Base-by-base conservation (phyloP, 179 eudicot species). In the Gypsophila paniculata region DNA sequence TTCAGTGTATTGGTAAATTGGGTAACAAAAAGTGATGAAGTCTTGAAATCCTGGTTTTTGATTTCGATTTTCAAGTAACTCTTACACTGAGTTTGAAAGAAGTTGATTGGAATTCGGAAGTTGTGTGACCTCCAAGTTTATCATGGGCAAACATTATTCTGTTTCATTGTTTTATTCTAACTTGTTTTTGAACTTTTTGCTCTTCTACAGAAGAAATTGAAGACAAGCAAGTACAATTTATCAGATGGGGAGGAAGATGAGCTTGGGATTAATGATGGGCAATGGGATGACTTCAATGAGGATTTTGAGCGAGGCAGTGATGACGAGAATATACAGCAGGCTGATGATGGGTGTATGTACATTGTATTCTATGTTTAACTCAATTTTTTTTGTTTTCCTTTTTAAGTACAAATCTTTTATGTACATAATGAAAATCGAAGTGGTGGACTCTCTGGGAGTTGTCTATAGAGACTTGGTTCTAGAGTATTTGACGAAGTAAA, bases 221-320 rank as follows among this genome's bases (percentile, higher is more conserved):
- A 93, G 87, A 85, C 86, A 32, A 85, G 81, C 89, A 89, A 88
- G 80, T 94, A 72, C 74, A 85, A 88, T 77, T 80, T 94, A 73
- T 87, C 99, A 5, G 99, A 91, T 77, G 99, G 91, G 29, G 98
- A 94, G 72, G 98, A 93, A 72, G 97, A 94, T 39, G 94, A 88
- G 52, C 84, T 86, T 72, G 91, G 76, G 36, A 64, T 69, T 39
- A 67, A 64, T 67, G 88, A 54, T 71, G 77, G 82, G 64, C 87
- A 55, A 73, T 80, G 82, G 71, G 97, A 91, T 83, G 97, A 94
- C 86, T 94, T 83, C 74, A 84, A 86, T 67, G 97, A 94, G 70
- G 96, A 88, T 14, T 79, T 86, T 23, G 88, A 81, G 38, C 79
- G 63, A 38, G 86, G 83, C 36, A 90, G 87, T 68, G 91, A 86